These are phyloP conservation scores for Trichophyton schoenleinii DNA, from an alignment of 2,329 filamentous ascomycete species.

Conservation along the genomic window DNA sequence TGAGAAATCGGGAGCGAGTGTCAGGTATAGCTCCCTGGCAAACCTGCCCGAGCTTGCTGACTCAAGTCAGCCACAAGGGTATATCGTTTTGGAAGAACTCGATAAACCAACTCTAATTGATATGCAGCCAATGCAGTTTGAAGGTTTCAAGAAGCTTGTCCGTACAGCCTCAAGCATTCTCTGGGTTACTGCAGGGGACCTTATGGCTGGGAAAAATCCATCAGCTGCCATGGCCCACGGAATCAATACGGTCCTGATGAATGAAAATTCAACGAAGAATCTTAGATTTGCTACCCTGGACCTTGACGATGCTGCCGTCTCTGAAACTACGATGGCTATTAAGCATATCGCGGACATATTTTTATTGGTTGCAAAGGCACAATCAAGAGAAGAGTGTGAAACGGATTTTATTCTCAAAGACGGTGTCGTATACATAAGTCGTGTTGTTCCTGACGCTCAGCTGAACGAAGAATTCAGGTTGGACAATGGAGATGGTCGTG, in stretches of 20 bases:
- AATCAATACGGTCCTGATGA: neutral
- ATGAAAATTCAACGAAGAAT: neutral
- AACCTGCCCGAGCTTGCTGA: neutral
- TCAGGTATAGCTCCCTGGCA: neutral
- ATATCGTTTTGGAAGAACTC: neutral
- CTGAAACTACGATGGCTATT: neutral
- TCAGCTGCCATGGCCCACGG: slow-evolving; percentile 7
- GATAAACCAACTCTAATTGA: neutral
- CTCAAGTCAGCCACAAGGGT: neutral
- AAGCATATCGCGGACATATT: neutral
- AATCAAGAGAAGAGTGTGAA: neutral
- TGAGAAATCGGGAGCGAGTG: neutral
- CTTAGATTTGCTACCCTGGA: neutral
- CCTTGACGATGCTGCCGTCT: neutral
- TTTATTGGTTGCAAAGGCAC: neutral
- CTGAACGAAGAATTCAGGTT: neutral
- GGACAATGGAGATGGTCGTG: neutral
- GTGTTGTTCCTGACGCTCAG: neutral
- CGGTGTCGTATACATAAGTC: neutral
- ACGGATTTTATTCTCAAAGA: neutral
- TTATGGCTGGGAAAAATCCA: slow-evolving; percentile 1
- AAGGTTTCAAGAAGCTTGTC: neutral
- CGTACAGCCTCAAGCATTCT: neutral
- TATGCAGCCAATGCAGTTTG: neutral
- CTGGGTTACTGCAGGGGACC: slow-evolving; percentile 5